These are phyloP conservation scores for Carallia brachiata DNA, from an alignment of 345 rosid species.

Conservation along the genomic window DNA sequence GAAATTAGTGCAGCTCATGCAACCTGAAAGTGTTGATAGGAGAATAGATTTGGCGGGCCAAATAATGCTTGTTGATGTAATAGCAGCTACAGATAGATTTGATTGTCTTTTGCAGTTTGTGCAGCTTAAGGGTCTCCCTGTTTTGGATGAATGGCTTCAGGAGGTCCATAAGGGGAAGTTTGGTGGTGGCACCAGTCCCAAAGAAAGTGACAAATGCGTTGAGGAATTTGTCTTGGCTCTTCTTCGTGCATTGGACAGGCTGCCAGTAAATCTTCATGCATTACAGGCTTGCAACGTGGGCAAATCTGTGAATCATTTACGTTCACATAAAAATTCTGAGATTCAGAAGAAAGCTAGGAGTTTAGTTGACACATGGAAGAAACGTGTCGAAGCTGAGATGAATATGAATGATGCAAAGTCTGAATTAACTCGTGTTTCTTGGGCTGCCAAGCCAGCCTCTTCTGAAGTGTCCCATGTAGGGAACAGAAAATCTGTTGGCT, in stretches of 20 bases:
- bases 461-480: conserved; percentile 57
- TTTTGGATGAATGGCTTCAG: conserved; percentile 96
- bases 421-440: conserved; percentile 54
- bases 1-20: conserved; percentile 75
- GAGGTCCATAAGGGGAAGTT: conserved; percentile 85
- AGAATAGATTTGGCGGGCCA: conserved; percentile 68
- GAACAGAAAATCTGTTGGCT: conserved; percentile 48
- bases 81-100: conserved; percentile 73
- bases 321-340: conserved; percentile 71
- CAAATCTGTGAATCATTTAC: conserved; percentile 81
- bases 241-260: conserved; percentile 84
- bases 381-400: conserved; percentile 94
- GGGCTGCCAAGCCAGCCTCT: conserved; percentile 63
- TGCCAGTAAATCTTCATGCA: conserved; percentile 91
- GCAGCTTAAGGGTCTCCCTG: conserved; percentile 78
- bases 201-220: conserved; percentile 57
- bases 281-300: conserved; percentile 88
- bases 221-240: conserved; percentile 78
- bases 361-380: conserved; percentile 95
- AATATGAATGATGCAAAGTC: conserved; percentile 52
- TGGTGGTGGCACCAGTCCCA: conserved; percentile 64
- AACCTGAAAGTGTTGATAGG: conserved; percentile 61
- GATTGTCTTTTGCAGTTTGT: conserved; percentile 81
- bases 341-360: conserved; percentile 89
- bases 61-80: conserved; percentile 61